These are phyloP conservation scores for Elsinoe batatas DNA, from an alignment of 2,329 filamentous ascomycete genomes.

Conservation along the genomic window DNA sequence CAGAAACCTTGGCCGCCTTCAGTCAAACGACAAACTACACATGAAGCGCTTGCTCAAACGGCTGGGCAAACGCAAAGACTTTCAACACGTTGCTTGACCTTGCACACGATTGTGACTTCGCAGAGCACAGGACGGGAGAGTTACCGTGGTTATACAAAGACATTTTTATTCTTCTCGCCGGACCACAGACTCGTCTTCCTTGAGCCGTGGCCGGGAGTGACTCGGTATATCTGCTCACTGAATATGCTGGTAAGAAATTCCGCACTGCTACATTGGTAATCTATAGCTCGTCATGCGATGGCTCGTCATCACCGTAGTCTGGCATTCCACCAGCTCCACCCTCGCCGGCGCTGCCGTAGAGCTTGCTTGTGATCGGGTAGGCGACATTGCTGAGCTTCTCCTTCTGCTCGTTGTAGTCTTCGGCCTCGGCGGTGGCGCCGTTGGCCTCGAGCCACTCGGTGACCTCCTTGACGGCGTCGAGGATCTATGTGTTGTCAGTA, in stretches of 20 bases:
- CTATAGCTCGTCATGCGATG: conserved; percentile 42
- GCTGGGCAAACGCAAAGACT: not conserved
- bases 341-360: conserved; percentile 57
- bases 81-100: not conserved
- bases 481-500: conserved; percentile 48
- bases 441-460: conserved; percentile 97
- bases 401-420: conserved; percentile 99
- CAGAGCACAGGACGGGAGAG: not conserved
- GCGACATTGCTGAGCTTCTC: conserved; percentile 96
- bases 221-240: conserved; percentile 6
- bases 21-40: not conserved
- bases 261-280: conserved; percentile 10
- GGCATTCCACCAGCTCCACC: conserved; percentile 45
- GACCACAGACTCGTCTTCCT: not conserved
- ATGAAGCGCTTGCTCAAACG: conserved; percentile 7
- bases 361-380: conserved; percentile 98
- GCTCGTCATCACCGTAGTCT: conserved; percentile 55
- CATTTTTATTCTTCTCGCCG: not conserved
- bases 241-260: conserved; percentile 9
- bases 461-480: conserved; percentile 94
- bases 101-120: not conserved
- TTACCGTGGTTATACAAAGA: conserved; percentile 1
- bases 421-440: conserved; percentile 68
- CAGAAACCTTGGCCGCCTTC: conserved; percentile 6
- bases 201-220: conserved; percentile 1